Percentiles rank a stretch among this genome's conserved stretches.
These are phyloP conservation scores for Plasmodium gonderi DNA, from an alignment of 169 alveolate species.

Conservation along the genomic window DNA sequence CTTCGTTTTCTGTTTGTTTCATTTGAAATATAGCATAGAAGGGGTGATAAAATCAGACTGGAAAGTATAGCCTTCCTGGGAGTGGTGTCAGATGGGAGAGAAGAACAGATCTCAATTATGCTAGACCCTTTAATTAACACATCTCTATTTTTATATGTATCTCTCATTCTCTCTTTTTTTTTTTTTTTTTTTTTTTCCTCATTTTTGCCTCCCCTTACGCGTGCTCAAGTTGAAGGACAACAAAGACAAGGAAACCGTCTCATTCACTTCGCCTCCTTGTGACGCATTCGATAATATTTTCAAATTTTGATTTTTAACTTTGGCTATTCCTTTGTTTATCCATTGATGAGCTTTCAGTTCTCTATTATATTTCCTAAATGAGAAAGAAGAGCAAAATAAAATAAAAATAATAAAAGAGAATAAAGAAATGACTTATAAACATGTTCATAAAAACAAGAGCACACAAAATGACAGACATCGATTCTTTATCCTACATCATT, in stretches of 20 bases:
- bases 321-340: conserved; percentile 69
- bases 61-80: too few species aligned
- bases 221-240: conserved; percentile 53
- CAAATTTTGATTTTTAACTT: conserved; percentile 24
- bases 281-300: background rate
- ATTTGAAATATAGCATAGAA: background rate
- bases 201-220: background rate
- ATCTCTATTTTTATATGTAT: background rate
- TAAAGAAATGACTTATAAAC: too few species aligned
- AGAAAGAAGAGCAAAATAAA: background rate
- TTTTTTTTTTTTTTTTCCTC: background rate
- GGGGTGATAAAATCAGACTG: too few species aligned
- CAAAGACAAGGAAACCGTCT: conserved; percentile 15
- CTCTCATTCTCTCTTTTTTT: background rate
- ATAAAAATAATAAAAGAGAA: too few species aligned
- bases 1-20: background rate
- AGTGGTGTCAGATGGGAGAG: background rate
- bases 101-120: background rate
- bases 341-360: conserved; percentile 66
- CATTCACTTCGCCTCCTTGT: background rate
- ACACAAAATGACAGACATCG: too few species aligned
- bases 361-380: conserved; percentile 34
- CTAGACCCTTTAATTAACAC: background rate
- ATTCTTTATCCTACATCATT: too few species aligned
- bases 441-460: background rate